These are phyloP conservation scores for Oryza punctata DNA, from an alignment of 176 grass and related monocot species.

Conservation along the genomic window DNA sequence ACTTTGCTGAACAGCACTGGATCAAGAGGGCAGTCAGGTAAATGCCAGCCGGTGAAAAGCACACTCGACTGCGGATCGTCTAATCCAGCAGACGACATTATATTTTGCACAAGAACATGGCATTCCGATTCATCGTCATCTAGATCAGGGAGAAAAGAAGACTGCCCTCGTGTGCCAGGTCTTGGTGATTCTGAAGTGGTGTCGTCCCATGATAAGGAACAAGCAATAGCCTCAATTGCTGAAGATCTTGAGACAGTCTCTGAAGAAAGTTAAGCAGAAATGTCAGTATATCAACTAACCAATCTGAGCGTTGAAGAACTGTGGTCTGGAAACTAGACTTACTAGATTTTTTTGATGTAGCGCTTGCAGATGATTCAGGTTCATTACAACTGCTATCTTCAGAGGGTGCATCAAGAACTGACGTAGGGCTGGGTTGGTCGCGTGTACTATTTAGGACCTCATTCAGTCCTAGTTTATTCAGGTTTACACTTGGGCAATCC, in stretches of 20 bases:
- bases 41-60: constrained; percentile 63
- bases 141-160: constrained; percentile 26
- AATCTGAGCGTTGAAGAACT: constrained; percentile 2
- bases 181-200: constrained; percentile 28
- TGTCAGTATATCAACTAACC: constrained; percentile 17
- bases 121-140: constrained; percentile 60
- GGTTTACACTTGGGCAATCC: constrained; percentile 27
- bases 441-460: constrained; percentile 40
- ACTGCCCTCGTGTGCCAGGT: constrained; percentile 4
- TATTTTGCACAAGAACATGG: constrained; percentile 69
- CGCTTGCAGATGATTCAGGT: constrained; percentile 55
- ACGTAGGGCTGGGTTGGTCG: constrained; percentile 90
- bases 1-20: constrained; percentile 64
- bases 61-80: constrained; percentile 38
- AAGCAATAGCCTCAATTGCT: constrained; percentile 51
- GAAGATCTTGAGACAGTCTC: constrained; percentile 63
- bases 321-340: constrained; percentile 32
- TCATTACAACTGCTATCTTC: constrained; percentile 70
- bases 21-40: constrained; percentile 69
- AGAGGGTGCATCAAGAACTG: constrained; percentile 75
- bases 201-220: constrained; percentile 78
- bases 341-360: constrained; percentile 45
- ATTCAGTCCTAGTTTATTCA: constrained; percentile 40
- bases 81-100: constrained; percentile 68
- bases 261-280: constrained; percentile 20